phyloP scores from a whole-genome alignment of 805 yeast genomes.

The Isabelozyma heimii region DNA sequence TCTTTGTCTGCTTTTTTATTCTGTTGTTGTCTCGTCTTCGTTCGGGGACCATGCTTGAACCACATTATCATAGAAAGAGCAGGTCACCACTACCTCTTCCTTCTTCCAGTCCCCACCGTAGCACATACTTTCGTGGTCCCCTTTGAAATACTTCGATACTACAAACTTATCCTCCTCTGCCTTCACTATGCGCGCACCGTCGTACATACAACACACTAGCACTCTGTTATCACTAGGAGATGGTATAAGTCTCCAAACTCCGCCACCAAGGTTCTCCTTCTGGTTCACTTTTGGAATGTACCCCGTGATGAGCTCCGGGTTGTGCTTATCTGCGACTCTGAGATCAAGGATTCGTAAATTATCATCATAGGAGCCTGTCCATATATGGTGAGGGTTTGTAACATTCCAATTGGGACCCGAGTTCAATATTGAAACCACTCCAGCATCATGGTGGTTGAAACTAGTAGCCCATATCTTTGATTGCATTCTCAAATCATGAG shows the following conservation, averaged over 20 bases:
- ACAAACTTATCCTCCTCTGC: constrained; percentile 20
- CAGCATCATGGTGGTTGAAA: constrained; percentile 72
- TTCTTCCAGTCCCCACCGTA: constrained; percentile 90
- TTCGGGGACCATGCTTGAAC: constrained; percentile 68
- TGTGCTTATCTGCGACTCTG: constrained; percentile 43
- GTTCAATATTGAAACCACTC: constrained; percentile 77
- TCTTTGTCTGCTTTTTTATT: background rate
- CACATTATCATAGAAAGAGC: constrained; percentile 87
- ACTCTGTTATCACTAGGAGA: constrained; percentile 48
- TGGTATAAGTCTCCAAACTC: constrained; percentile 91
- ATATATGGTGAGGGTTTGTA: constrained; percentile 45
- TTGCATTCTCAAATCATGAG: constrained; percentile 61
- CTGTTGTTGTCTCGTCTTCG: background rate
- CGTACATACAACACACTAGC: constrained; percentile 90
- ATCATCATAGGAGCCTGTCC: constrained; percentile 96
- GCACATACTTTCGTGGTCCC: constrained; percentile 86
- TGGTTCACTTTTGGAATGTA: constrained; percentile 48
- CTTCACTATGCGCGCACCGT: constrained; percentile 75
- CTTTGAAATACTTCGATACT: constrained; percentile 47
- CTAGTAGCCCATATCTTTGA: constrained; percentile 34
- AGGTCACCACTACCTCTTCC: constrained; percentile 59
- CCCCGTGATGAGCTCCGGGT: constrained; percentile 40
- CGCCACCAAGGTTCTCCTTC: constrained; percentile 71
- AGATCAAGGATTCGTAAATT: constrained; percentile 66
- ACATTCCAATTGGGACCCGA: constrained; percentile 41